These are phyloP conservation scores for Sorghum bicolor DNA, from an alignment of 176 grass and related monocot species.

Conservation along the genomic window Sorghum_bicolor_NCBIv3 NC_012872.2:67600501-67601000, in stretches of 20 bases:
- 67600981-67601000: constrained; percentile 58
- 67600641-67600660: constrained; percentile 81
- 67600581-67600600: constrained; percentile 81
- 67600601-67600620: constrained; percentile 70
- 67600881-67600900: background rate
- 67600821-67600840: constrained; percentile 29
- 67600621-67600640: constrained; percentile 85
- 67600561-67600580: constrained; percentile 38
- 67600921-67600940: constrained; percentile 48
- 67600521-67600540: too few relatives aligned
- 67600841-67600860: background rate
- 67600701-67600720: constrained; percentile 10
- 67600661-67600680: constrained; percentile 61
- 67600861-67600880: background rate
- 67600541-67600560: background rate
- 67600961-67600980: constrained; percentile 37
- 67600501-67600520: too few relatives aligned
- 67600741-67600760: constrained; percentile 60
- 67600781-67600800: constrained; percentile 72
- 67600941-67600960: constrained; percentile 49
- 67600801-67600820: constrained; percentile 36
- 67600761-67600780: constrained; percentile 86
- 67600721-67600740: background rate
- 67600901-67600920: background rate
- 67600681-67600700: constrained; percentile 10